phyloP scores from a whole-genome alignment of 2,329 filamentous ascomycete genomes.

The Phialophora tarda region DNA sequence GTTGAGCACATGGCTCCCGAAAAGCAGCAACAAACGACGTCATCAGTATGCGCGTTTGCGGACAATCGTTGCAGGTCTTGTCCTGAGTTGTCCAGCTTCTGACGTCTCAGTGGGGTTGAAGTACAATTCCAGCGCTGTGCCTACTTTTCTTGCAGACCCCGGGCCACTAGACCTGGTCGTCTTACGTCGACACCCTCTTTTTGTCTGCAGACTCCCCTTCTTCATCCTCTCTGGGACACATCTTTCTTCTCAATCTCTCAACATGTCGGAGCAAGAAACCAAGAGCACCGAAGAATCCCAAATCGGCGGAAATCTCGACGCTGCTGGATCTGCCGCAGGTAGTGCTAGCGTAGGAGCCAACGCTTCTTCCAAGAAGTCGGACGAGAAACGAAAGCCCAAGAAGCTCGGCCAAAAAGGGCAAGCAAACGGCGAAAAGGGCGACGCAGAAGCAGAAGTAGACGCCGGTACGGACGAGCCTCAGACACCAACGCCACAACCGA shows the following conservation, averaged over 20 bases:
- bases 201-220: constrained; percentile 32
- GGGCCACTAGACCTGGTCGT: constrained; percentile 23
- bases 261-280: constrained; percentile 40
- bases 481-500: constrained; percentile 35
- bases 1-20: constrained; percentile 11
- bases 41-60: constrained; percentile 30
- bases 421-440: constrained; percentile 43
- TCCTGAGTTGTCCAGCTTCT: constrained; percentile 25
- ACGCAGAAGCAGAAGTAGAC: constrained; percentile 31
- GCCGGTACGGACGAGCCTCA: constrained; percentile 20
- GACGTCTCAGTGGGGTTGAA: constrained; percentile 35
- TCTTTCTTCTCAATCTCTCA: constrained; percentile 30
- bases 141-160: constrained; percentile 21
- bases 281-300: constrained; percentile 42
- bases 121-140: constrained; percentile 23
- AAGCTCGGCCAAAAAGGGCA: constrained; percentile 39
- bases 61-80: constrained; percentile 18
- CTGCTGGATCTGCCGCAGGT: constrained; percentile 45
- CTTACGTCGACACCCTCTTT: constrained; percentile 35
- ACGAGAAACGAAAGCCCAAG: constrained; percentile 42
- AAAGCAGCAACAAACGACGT: constrained; percentile 39
- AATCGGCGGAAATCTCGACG: constrained; percentile 44
- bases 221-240: constrained; percentile 27
- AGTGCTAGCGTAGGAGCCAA: constrained; percentile 42
- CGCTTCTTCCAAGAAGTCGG: constrained; percentile 43